A percentile compares a stretch with the other conserved stretches of the same genome.
These are phyloP conservation scores for Bretschneidera sinensis DNA, from an alignment of 345 rosid genomes.

Conservation along the genomic window DNA sequence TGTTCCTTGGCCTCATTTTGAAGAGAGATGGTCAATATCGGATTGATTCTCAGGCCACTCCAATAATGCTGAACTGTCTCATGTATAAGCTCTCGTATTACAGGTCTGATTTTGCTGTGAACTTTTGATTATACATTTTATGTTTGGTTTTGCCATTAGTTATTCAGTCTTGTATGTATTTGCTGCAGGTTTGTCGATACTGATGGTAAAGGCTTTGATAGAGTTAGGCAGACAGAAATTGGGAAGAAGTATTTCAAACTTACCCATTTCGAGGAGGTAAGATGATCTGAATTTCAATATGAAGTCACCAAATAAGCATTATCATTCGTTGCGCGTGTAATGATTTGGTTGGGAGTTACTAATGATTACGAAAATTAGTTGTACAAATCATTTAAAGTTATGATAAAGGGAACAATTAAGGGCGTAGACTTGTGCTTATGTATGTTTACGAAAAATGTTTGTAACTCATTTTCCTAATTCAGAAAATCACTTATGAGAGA, in stretches of 20 bases:
- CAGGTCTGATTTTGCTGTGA: conserved; percentile 46
- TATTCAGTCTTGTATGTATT: background rate
- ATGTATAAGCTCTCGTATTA: conserved; percentile 97
- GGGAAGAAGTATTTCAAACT: conserved; percentile 94
- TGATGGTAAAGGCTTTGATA: conserved; percentile 87
- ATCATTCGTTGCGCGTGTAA: background rate
- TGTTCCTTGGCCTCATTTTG: conserved; percentile 10
- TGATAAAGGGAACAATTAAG: background rate
- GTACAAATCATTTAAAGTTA: background rate
- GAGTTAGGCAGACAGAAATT: conserved; percentile 89
- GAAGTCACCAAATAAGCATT: background rate
- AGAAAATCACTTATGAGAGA: too few relatives aligned
- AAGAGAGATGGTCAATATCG: conserved; percentile 97
- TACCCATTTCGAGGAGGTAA: conserved; percentile 94
- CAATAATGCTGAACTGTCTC: conserved; percentile 90
- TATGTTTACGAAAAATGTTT: too few relatives aligned
- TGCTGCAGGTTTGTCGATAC: conserved; percentile 86
- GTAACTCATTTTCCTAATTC: background rate
- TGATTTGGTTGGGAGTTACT: background rate
- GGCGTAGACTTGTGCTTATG: background rate
- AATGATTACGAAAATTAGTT: background rate
- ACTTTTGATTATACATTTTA: conserved; percentile 6
- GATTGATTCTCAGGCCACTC: conserved; percentile 89
- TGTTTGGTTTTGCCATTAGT: background rate
- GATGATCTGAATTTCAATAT: conserved; percentile 12